Evolutionary conservation across 2,329 filamentous ascomycete genomes (phyloP).

Genomic region (Hypoxylon sp.): DNA sequence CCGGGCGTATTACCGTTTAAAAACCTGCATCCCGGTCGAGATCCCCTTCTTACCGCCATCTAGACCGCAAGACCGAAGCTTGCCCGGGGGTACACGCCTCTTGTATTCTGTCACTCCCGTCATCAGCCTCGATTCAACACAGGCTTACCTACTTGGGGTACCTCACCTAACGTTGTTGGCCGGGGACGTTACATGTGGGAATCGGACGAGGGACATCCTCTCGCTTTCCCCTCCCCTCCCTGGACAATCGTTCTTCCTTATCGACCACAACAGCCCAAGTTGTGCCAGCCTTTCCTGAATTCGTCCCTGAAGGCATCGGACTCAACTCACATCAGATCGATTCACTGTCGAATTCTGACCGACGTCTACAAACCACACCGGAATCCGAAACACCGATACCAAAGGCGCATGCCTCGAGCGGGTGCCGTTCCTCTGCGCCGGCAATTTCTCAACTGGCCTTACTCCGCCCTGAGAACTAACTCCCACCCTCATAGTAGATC

Average conservation of each 20-base stretch:
- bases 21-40: slow-evolving; percentile 14
- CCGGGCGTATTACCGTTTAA: slow-evolving; percentile 6
- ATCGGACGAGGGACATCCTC: slow-evolving; percentile 35
- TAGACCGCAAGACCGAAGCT: slow-evolving; percentile 33
- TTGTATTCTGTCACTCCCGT: slow-evolving; percentile 25
- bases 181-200: slow-evolving; percentile 41
- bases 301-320: slow-evolving; percentile 13
- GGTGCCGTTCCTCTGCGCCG: slow-evolving; percentile 20
- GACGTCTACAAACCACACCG: slow-evolving; percentile 10
- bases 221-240: slow-evolving; percentile 26
- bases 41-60: slow-evolving; percentile 23
- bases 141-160: slow-evolving; percentile 37
- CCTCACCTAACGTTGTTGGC: slow-evolving; percentile 31
- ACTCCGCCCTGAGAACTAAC: slow-evolving; percentile 26
- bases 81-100: slow-evolving; percentile 28
- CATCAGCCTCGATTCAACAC: slow-evolving; percentile 35
- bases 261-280: slow-evolving; percentile 24
- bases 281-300: slow-evolving; percentile 8
- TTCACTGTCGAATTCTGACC: slow-evolving; percentile 8
- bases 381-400: slow-evolving; percentile 24
- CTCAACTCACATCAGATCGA: slow-evolving; percentile 21
- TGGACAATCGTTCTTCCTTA: slow-evolving; percentile 35
- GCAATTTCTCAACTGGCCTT: slow-evolving; percentile 24
- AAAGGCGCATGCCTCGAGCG: slow-evolving; percentile 18
- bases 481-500: slow-evolving; percentile 11